These are phyloP conservation scores for Trichoderma afroharzianum DNA, from an alignment of 2,329 filamentous ascomycete genomes.

Conservation along the genomic window DNA sequence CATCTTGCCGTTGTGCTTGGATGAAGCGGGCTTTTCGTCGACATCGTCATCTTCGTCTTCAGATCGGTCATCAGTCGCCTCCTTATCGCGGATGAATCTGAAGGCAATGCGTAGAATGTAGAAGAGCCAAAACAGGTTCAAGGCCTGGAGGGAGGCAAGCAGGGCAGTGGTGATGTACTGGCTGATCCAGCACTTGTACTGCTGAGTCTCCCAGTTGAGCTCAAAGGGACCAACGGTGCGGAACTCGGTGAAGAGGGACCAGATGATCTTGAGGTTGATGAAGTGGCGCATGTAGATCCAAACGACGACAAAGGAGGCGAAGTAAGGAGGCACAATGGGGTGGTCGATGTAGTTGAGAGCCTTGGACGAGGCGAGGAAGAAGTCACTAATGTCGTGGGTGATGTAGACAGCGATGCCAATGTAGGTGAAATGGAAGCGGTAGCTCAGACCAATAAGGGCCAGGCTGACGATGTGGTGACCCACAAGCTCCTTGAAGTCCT, in stretches of 20 bases:
- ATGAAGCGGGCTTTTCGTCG: slow-evolving; percentile 25
- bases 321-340: slow-evolving; percentile 76
- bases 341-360: slow-evolving; percentile 86
- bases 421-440: slow-evolving; percentile 95
- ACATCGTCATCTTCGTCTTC: slow-evolving; percentile 58
- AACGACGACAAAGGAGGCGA: slow-evolving; percentile 71
- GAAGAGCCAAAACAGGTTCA: slow-evolving; percentile 81
- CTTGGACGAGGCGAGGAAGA: slow-evolving; percentile 93
- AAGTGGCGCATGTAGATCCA: slow-evolving; percentile 93
- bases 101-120: slow-evolving; percentile 73
- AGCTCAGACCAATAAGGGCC: slow-evolving; percentile 77
- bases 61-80: slow-evolving; percentile 67
- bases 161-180: slow-evolving; percentile 65
- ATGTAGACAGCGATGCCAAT: slow-evolving; percentile 92
- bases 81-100: slow-evolving; percentile 60
- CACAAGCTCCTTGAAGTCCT: slow-evolving; percentile 92
- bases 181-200: slow-evolving; percentile 72
- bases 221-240: slow-evolving; percentile 69
- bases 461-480: slow-evolving; percentile 89
- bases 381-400: slow-evolving; percentile 90
- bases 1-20: not conserved
- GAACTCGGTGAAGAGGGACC: slow-evolving; percentile 72
- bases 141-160: slow-evolving; percentile 63
- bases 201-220: slow-evolving; percentile 70
- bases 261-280: slow-evolving; percentile 74